Evolutionary conservation across 2,329 filamentous ascomycete genomes (phyloP).

Genomic region (Fusarium luffae): DNA sequence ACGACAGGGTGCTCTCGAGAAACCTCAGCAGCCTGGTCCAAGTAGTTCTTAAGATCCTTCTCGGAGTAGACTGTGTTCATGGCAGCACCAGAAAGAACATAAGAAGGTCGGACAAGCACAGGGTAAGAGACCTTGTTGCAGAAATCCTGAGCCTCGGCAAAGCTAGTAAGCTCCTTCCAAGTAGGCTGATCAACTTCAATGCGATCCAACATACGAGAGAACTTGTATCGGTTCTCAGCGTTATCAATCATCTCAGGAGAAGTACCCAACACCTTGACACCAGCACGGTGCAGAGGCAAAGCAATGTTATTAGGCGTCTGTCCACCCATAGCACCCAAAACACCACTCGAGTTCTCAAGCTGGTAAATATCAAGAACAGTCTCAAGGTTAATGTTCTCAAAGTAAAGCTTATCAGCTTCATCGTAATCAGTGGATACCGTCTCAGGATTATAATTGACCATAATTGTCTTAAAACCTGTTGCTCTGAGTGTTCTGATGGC

Average conservation of each 20-base stretch:
- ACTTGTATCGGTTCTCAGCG: slow-evolving; percentile 98
- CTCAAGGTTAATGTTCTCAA: slow-evolving; percentile 93
- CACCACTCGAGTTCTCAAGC: slow-evolving; percentile 82
- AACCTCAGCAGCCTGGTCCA: slow-evolving; percentile 91
- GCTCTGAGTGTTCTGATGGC: slow-evolving; percentile 91
- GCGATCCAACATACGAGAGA: slow-evolving; percentile 95
- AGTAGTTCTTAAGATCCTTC: slow-evolving; percentile 87
- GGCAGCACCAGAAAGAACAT: slow-evolving; percentile 94
- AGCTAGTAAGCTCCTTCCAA: slow-evolving; percentile 97
- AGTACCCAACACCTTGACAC: slow-evolving; percentile 92
- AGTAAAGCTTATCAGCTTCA: slow-evolving; percentile 93
- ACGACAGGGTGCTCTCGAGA: slow-evolving; percentile 96
- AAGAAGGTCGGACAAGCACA: slow-evolving; percentile 93
- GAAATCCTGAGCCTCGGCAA: slow-evolving; percentile 88
- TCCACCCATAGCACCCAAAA: slow-evolving; percentile 95
- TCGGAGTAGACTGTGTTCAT: slow-evolving; percentile 99
- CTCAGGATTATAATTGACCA: slow-evolving; percentile 95
- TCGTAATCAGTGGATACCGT: slow-evolving; percentile 93
- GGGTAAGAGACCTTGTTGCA: slow-evolving; percentile 91
- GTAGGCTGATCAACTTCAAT: slow-evolving; percentile 96
- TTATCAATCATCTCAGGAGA: slow-evolving; percentile 99
- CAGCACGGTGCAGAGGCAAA: slow-evolving; percentile 84
- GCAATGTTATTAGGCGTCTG: slow-evolving; percentile 99
- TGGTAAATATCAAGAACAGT: slow-evolving; percentile 94
- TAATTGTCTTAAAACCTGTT: slow-evolving; percentile 90